Conservation (phyloP, 1,284 basidiomycete genomes). For the Marasmius fiardii region DNA sequence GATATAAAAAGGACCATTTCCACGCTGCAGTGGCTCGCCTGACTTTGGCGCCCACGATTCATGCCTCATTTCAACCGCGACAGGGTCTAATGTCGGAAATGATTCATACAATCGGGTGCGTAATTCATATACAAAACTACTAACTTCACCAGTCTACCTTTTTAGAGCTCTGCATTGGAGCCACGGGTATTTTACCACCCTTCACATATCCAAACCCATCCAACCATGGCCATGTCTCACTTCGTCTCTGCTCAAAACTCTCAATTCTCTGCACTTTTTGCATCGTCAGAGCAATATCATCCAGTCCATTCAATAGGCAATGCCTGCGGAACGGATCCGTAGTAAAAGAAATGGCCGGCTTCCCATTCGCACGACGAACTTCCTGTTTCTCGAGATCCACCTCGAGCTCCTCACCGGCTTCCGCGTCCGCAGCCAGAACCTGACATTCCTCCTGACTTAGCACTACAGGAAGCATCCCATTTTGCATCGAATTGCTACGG, state of each 20-base stretch:
- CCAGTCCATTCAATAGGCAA: slow-evolving; percentile 90
- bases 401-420: slow-evolving; percentile 77
- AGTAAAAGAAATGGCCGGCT: slow-evolving; percentile 70
- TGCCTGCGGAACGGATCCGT: slow-evolving; percentile 89
- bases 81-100: too few species aligned
- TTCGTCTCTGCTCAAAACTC: slow-evolving; percentile 75
- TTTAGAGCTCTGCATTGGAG: slow-evolving; percentile 39
- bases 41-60: too few species aligned
- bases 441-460: slow-evolving; percentile 79
- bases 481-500: slow-evolving; percentile 91
- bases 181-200: slow-evolving; percentile 66
- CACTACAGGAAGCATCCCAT: slow-evolving; percentile 89
- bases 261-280: slow-evolving; percentile 69
- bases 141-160: slow-evolving; percentile 76
- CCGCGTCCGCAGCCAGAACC: slow-evolving; percentile 78
- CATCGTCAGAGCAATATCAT: slow-evolving; percentile 92
- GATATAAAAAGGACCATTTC: neutral
- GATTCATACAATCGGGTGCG: too few species aligned
- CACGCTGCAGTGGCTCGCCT: neutral
- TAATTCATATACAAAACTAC: too few species aligned
- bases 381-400: slow-evolving; percentile 90
- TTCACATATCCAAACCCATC: slow-evolving; percentile 83
- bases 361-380: slow-evolving; percentile 74
- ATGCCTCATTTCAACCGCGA: too few species aligned
- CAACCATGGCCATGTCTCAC: slow-evolving; percentile 86